phyloP scores from a whole-genome alignment of 129 eudicot species.

The Sambucus nigra region DNA sequence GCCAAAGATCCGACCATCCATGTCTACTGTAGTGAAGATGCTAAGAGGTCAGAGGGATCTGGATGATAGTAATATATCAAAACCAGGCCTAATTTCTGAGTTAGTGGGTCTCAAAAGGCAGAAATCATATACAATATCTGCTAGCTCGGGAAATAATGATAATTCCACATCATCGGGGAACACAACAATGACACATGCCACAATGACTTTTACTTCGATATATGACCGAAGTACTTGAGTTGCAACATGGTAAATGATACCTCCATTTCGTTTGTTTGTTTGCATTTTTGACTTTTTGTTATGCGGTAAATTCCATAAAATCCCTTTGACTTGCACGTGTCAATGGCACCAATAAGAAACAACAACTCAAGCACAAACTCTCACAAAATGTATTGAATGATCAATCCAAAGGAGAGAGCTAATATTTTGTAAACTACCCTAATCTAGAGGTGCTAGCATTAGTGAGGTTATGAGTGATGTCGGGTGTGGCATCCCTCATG shows the following conservation, averaged over 20 bases:
- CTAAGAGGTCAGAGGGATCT: constrained; percentile 43
- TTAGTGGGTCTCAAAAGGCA: constrained; percentile 18
- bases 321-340: no score
- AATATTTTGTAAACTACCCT: no score
- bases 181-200: constrained; percentile 30
- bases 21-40: constrained; percentile 58
- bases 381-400: no score
- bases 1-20: constrained; percentile 64
- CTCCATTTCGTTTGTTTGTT: not conserved
- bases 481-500: no score
- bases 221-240: constrained; percentile 37
- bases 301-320: no score
- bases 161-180: constrained; percentile 25
- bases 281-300: not conserved
- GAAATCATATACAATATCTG: constrained; percentile 28
- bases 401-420: no score
- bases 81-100: constrained; percentile 48
- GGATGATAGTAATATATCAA: constrained; percentile 33
- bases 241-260: constrained; percentile 2
- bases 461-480: no score
- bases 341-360: no score
- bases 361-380: no score
- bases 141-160: constrained; percentile 24
- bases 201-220: constrained; percentile 56
- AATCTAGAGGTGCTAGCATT: no score